Evolutionary conservation across 345 rosid species (phyloP).

Genomic region (Hibiscus tridactylites): DNA sequence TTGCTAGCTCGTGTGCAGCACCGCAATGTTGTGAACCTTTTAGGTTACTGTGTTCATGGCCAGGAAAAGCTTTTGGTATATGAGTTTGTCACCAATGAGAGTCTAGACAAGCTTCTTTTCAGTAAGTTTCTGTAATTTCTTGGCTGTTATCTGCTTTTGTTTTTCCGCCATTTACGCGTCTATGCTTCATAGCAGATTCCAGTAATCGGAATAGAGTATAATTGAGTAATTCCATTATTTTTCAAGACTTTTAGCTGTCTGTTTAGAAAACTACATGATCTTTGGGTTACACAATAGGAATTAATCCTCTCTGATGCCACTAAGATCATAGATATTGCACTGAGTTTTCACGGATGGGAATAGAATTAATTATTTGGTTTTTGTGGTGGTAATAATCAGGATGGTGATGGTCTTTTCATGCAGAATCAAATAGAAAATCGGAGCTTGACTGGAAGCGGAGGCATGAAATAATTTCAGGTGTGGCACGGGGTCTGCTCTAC

Average conservation of each 20-base stretch:
- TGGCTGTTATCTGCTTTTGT: not conserved
- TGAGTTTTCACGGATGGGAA: not conserved
- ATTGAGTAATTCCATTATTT: not conserved
- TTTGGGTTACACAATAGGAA: not conserved
- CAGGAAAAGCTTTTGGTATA: slow-evolving; percentile 81
- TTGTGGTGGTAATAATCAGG: slow-evolving; percentile 5
- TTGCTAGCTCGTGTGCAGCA: slow-evolving; percentile 86
- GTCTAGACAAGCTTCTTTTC: slow-evolving; percentile 92
- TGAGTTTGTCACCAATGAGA: slow-evolving; percentile 71
- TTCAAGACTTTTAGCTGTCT: not conserved
- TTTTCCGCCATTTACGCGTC: not conserved
- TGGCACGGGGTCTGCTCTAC: slow-evolving; percentile 85
- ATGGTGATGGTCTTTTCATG: slow-evolving; percentile 6
- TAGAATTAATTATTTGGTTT: not conserved
- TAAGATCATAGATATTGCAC: not conserved
- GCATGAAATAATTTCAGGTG: slow-evolving; percentile 59
- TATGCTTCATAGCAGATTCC: not conserved
- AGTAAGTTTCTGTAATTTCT: slow-evolving; percentile 39
- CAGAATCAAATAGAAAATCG: slow-evolving; percentile 43
- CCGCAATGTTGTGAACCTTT: slow-evolving; percentile 81
- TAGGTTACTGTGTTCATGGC: slow-evolving; percentile 80
- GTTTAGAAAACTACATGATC: not conserved
- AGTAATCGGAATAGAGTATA: not conserved
- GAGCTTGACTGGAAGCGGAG: slow-evolving; percentile 79
- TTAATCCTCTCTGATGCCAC: no score